These are phyloP conservation scores for Colletotrichum sp. DNA, from an alignment of 2,329 filamentous ascomycete genomes.

Conservation along the genomic window DNA sequence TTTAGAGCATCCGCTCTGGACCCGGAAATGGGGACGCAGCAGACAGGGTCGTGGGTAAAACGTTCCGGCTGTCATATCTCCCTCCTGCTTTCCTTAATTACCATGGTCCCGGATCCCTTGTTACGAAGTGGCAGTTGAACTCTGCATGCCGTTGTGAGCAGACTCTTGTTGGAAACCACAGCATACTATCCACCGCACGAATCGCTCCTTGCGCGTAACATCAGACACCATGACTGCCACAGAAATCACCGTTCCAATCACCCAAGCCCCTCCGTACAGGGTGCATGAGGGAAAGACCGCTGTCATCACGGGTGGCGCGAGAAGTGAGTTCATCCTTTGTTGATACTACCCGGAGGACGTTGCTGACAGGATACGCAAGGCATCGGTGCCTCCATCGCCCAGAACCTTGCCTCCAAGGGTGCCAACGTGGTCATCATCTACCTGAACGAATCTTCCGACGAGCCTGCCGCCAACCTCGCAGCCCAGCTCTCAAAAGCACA, in stretches of 20 bases:
- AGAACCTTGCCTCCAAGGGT: slow-evolving; percentile 65
- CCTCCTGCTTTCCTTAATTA: slow-evolving; percentile 3
- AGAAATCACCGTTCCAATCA: slow-evolving; percentile 12
- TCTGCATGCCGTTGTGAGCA: not conserved
- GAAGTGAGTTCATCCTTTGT: slow-evolving; percentile 38
- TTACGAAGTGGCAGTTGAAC: not conserved
- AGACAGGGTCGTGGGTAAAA: not conserved
- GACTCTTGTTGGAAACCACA: not conserved
- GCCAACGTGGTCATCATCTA: slow-evolving; percentile 65
- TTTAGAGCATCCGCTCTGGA: not conserved
- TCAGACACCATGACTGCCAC: slow-evolving; percentile 5
- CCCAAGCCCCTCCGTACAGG: slow-evolving; percentile 20
- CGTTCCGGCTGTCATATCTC: not conserved
- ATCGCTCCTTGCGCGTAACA: not conserved
- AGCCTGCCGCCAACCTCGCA: slow-evolving; percentile 52
- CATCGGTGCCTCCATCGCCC: slow-evolving; percentile 64
- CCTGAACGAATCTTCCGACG: slow-evolving; percentile 58
- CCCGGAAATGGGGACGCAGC: not conserved
- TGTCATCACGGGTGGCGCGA: slow-evolving; percentile 56
- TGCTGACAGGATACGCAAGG: slow-evolving; percentile 39
- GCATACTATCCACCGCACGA: not conserved
- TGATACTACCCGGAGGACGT: not conserved
- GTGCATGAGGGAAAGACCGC: slow-evolving; percentile 51
- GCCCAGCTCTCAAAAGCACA: slow-evolving; percentile 49
- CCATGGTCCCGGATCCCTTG: not conserved